Base-by-base conservation (phyloP, 331 rosid species). In the Malus hybrid region DNA sequence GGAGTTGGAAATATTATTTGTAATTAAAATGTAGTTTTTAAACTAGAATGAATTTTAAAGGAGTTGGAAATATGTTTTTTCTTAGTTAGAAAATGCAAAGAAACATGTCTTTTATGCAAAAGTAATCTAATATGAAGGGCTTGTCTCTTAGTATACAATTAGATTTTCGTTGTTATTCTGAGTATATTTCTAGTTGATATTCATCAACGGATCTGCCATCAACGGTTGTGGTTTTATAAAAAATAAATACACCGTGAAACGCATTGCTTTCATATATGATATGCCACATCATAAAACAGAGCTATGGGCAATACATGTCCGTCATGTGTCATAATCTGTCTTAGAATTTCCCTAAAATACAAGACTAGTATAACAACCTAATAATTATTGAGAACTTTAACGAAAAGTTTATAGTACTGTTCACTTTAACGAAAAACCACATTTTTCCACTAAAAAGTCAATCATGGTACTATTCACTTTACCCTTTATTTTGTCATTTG, bases 311-410 rank as follows among this genome's bases (percentile, higher is more conserved):
- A 4, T 57, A 77, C 79, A 72, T 72, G 86, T 72, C 71, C 9
- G 42, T 78, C 90, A 73, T 48, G 85, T 75, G 81, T 70, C 73
- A 6, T 20, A 55, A 65, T 56, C 30, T 46, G n/a, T 26, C 62
- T 42, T 34, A 68, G 68, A 58, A n/a, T 68, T 79, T 50, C 65
- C 73, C 68, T 71, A 80, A 78, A 76, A 56, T 72, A 63, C 82
- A 75, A 80, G 67, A 44, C 50, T 46, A 10, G 24, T 75, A 74
- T 79, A 82, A 88, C 88, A 74, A 83, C 77, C 88, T 79, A 84
- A 87, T 87, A 63, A 81, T 82, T 80, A 60, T 48, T 6, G 30
- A 1, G 1, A 24, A 24, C 24, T 24, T 24, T 24, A 24, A 24
- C 24, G 24, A 24, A 24, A 24, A 24, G 1, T 1, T 24, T 1